Percentiles rank a stretch among this genome's conserved stretches.
Conservation (phyloP, 495 filamentous ascomycete genomes). For the Cercophora newfieldiana region DNA sequence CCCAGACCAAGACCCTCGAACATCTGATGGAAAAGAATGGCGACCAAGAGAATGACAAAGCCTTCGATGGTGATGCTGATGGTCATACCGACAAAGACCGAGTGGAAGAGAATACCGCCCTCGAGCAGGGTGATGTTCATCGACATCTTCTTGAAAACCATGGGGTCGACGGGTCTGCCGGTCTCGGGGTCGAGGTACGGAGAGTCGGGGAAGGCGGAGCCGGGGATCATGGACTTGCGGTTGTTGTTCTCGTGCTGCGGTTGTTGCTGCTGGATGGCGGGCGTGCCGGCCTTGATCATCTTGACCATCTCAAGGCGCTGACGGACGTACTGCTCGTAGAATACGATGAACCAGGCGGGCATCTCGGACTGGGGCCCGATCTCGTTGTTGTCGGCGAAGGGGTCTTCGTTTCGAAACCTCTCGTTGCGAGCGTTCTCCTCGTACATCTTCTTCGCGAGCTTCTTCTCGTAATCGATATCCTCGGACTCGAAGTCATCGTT, state of each 20-base stretch:
- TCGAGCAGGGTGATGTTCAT: slow-evolving; percentile 57
- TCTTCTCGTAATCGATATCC: slow-evolving; percentile 43
- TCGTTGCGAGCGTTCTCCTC: slow-evolving; percentile 30
- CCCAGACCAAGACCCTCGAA: slow-evolving; percentile 71
- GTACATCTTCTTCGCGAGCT: slow-evolving; percentile 40
- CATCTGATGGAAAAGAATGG: slow-evolving; percentile 69
- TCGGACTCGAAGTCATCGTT: slow-evolving; percentile 36
- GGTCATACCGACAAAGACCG: slow-evolving; percentile 68
- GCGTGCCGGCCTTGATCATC: slow-evolving; percentile 38
- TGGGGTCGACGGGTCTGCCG: slow-evolving; percentile 42
- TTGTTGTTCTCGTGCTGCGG: slow-evolving; percentile 17
- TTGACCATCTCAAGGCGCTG: slow-evolving; percentile 52
- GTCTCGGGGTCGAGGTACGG: slow-evolving; percentile 44
- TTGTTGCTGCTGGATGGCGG: slow-evolving; percentile 1
- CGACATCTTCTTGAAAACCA: slow-evolving; percentile 49
- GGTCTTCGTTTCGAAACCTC: slow-evolving; percentile 14
- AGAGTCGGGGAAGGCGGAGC: slow-evolving; percentile 21
- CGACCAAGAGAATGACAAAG: slow-evolving; percentile 66
- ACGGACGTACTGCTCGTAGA: slow-evolving; percentile 56
- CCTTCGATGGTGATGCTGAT: slow-evolving; percentile 63
- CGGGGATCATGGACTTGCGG: slow-evolving; percentile 26
- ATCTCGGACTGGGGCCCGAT: slow-evolving; percentile 45
- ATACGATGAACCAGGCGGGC: slow-evolving; percentile 56
- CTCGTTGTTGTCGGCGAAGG: slow-evolving; percentile 30
- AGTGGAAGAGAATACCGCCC: slow-evolving; percentile 61